phyloP scores from a whole-genome alignment of 371 early-diverging fungal genomes.

The Sporodiniella umbellata region DNA sequence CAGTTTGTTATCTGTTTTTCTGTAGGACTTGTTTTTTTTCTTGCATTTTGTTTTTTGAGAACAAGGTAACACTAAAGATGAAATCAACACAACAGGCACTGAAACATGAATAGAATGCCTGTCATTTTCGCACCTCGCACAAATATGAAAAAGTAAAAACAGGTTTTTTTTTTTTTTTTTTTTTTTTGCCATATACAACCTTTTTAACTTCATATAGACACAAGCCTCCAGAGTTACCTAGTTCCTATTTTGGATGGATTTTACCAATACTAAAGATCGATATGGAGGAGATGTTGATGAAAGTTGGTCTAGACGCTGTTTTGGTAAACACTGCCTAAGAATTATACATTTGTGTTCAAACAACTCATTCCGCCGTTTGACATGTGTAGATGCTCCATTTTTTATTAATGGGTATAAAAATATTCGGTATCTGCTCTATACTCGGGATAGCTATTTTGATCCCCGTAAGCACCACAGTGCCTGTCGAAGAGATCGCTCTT shows the following conservation, averaged over 20 bases:
- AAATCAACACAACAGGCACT: too few relatives aligned
- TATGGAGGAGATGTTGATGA: conserved; percentile 50
- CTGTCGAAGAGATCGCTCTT: neutral
- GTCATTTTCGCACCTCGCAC: conserved; percentile 56
- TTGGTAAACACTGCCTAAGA: conserved; percentile 34
- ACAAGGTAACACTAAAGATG: conserved; percentile 32
- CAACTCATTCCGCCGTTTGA: too few relatives aligned
- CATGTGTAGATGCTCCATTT: conserved; percentile 47
- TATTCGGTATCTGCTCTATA: conserved; percentile 37
- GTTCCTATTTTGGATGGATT: conserved; percentile 62
- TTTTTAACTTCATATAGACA: too few relatives aligned
- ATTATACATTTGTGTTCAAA: neutral
- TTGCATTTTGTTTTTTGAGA: conserved; percentile 53
- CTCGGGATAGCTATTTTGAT: conserved; percentile 36
- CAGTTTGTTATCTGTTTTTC: conserved; percentile 45
- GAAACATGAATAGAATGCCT: conserved; percentile 28
- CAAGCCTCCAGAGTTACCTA: conserved; percentile 51
- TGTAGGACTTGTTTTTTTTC: conserved; percentile 40
- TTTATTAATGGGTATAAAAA: conserved; percentile 39
- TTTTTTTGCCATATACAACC: too few relatives aligned
- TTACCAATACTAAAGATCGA: conserved; percentile 47
- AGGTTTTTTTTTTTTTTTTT: too few relatives aligned
- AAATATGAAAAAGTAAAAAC: conserved; percentile 49
- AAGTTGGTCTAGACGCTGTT: conserved; percentile 68
- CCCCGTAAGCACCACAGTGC: conserved; percentile 32